Evolutionary conservation across 495 filamentous ascomycete species (phyloP).

Genomic region (Parachaetomium inaequale): DNA sequence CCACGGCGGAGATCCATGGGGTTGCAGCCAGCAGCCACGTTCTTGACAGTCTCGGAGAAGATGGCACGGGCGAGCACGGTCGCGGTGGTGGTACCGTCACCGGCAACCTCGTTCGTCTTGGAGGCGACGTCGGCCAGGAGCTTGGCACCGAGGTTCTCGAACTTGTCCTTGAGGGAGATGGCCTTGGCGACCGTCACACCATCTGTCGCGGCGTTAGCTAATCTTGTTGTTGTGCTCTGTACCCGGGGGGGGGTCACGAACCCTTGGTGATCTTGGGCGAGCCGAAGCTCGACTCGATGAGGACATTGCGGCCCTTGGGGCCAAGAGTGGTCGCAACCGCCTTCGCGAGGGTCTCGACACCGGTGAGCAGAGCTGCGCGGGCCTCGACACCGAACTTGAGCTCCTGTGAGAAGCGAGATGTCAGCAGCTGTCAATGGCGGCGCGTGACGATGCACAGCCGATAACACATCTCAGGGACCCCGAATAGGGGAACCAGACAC

Average conservation of each 20-base stretch:
- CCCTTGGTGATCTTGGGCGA: conserved; percentile 99
- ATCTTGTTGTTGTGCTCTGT: background rate
- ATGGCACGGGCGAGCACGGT: conserved; percentile 96
- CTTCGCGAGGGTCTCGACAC: conserved; percentile 95
- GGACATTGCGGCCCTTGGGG: conserved; percentile 95
- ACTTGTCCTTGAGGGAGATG: conserved; percentile 94
- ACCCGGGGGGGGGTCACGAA: conserved; percentile 40
- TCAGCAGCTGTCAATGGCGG: conserved; percentile 20
- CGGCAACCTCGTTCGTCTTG: conserved; percentile 98
- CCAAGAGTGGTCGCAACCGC: conserved; percentile 95
- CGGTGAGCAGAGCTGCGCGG: conserved; percentile 80
- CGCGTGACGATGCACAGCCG: conserved; percentile 6
- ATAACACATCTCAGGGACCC: background rate
- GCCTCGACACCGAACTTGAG: conserved; percentile 97
- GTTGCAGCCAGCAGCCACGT: conserved; percentile 98
- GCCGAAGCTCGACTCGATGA: conserved; percentile 96
- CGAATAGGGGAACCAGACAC: background rate
- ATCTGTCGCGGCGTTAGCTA: conserved; percentile 53
- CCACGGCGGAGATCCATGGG: conserved; percentile 97
- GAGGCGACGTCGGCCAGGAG: conserved; percentile 96
- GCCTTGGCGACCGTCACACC: conserved; percentile 93
- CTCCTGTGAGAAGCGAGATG: conserved; percentile 55
- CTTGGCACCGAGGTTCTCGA: conserved; percentile 96
- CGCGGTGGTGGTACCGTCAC: conserved; percentile 97
- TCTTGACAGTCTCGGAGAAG: conserved; percentile 99